Base-by-base conservation (phyloP, 257 asterid species). In the Anisodus acutangulus region DNA sequence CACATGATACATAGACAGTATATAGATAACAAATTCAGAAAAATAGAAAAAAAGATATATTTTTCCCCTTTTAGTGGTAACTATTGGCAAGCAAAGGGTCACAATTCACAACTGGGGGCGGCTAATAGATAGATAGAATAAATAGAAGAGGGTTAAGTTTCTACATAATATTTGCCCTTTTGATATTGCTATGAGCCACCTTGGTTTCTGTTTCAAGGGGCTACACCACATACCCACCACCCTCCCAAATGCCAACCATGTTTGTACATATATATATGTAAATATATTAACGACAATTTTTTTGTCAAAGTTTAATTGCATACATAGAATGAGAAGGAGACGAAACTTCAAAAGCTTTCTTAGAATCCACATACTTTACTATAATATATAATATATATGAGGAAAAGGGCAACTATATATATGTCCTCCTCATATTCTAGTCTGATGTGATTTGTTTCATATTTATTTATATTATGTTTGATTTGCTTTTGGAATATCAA, bases 251-350 rank as follows among this genome's bases (percentile, higher is more conserved):
- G 12, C 55, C 51, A 2, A 3, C 51, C 55, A 0, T 11, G 17
- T 62, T 9, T 19, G 19, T 22, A 22, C 22, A 10, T 62, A 69
- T 15, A 8, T 67, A 67, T 67, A 37, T 12, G 26, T 70, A 6
- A 41, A 71, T 10, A 74, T 22, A 51, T 76, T 17, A 76, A 22
- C 22, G 62, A 87, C 82, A 87, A 83, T 83, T 0, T 1, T 43
- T 53, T 82, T 88, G 93, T 88, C 93, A 47, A 79, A 71, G 85
- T 60, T 86, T 84, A 85, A 87, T 82, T 26, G 26, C 68, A 89
- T 85, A 91, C 92, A 89, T 81, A 35, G 86, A 86, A 83, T 53
- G 57, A 67, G 87, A 80, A 69, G 57, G 59, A 37, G 37, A 74
- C 19, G 39, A 16, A 57, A 64, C 66, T 83, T 83, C 70, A 68